phyloP scores from a whole-genome alignment of 1,139 yeast species.

The Casaregolazyma lundiana region DNA sequence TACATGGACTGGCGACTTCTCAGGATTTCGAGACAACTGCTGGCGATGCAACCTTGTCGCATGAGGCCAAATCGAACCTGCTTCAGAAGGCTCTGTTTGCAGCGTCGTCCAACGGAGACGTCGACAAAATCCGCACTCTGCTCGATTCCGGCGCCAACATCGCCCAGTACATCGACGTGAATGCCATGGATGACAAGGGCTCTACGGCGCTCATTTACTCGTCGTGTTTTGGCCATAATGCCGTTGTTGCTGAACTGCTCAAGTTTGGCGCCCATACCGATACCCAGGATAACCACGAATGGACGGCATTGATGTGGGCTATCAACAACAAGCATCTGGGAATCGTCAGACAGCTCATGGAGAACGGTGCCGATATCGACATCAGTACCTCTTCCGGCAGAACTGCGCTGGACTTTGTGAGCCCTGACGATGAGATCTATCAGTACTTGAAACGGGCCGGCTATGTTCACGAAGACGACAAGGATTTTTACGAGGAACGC shows the following conservation, averaged over 20 bases:
- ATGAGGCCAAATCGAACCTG: constrained; percentile 21
- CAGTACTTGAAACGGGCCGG: constrained; percentile 29
- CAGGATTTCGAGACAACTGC: constrained; percentile 25
- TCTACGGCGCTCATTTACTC: constrained; percentile 39
- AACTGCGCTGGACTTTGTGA: constrained; percentile 36
- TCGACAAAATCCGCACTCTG: constrained; percentile 27
- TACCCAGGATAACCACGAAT: constrained; percentile 36
- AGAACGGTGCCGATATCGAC: constrained; percentile 33
- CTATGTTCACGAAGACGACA: constrained; percentile 20
- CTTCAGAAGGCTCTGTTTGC: constrained; percentile 30
- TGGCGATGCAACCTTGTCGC: constrained; percentile 20
- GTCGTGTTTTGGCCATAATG: constrained; percentile 39
- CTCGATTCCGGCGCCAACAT: constrained; percentile 26
- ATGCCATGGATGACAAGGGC: constrained; percentile 37
- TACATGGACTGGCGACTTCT: background rate
- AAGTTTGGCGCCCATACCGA: constrained; percentile 37
- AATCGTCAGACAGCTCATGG: constrained; percentile 35
- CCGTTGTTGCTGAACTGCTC: constrained; percentile 36
- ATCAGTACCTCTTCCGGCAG: constrained; percentile 34
- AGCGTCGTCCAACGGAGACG: constrained; percentile 36
- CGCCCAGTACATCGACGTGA: constrained; percentile 28
- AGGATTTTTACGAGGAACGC: constrained; percentile 32
- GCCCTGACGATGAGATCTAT: constrained; percentile 30
- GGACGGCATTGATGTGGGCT: constrained; percentile 48
- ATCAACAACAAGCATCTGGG: constrained; percentile 37